Base-by-base conservation (phyloP, 202 grass and related monocot genomes). In the Panicum hallii region DNA sequence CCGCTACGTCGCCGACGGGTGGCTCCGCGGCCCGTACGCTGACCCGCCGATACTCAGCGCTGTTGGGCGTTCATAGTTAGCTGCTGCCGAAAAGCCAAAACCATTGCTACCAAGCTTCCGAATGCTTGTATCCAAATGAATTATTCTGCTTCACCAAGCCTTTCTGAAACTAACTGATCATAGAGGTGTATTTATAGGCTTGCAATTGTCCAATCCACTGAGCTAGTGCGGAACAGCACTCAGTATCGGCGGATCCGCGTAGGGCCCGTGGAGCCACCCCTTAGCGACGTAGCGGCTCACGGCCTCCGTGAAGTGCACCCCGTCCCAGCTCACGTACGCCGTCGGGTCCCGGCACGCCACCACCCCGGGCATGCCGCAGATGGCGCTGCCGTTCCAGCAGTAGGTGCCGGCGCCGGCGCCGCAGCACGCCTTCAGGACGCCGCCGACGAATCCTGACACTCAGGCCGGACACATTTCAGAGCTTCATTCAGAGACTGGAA, bases 281-380 rank as follows among this genome's bases (percentile, higher is more conserved):
- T 30, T 26, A 17, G 92, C 84, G 6, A 94, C 72, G 72, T 41
- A 77, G 14, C 41, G 81, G 48, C 92, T 78, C 16, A 75, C 49
- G 19, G 79, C 79, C 78, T 94, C 90, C 1, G 93, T 94, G 76
- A 81, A 86, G 75, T 92, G 93, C 72, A 88, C 36, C 71, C 90
- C 90, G 38, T 94, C 93, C 87, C 79, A 94, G 60, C 42, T 86
- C 9, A 87, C 79, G 43, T 75, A 90, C 23, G 82, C 69, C 5
- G 82, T 70, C 32, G 90, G 93, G 8, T 86, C n/a, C 68, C 17
- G 20, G 53, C 87, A 94, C 0, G 82, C 58, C 1, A 19, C n/a
- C 52, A 74, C 84, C 28, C 90, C 82, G 0, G 81, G 78, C 78
- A 84, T 74, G 61, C 88, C 83, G 17, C 93, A 95, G 0, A 74